phyloP scores from a whole-genome alignment of 371 early-diverging fungal species.

The Syncephalastrum racemosum region DNA sequence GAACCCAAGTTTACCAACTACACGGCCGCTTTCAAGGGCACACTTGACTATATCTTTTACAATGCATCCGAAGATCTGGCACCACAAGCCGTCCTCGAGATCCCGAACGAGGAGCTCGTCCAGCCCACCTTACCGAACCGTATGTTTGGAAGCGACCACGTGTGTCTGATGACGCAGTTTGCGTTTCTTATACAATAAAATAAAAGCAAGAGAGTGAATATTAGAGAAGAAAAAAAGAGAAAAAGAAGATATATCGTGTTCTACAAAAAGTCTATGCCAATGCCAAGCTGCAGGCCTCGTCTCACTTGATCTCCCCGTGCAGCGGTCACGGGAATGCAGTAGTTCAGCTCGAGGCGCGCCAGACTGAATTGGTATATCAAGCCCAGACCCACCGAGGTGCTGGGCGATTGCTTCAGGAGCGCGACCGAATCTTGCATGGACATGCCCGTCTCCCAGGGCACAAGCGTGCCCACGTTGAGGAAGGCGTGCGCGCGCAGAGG shows the following conservation, averaged over 20 bases:
- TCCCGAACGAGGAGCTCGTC: constrained; percentile 42
- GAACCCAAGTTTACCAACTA: constrained; percentile 60
- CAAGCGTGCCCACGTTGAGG: constrained; percentile 82
- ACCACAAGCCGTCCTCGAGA: constrained; percentile 25
- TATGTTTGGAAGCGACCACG: constrained; percentile 61
- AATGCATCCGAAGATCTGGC: constrained; percentile 17
- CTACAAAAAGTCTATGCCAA: constrained; percentile 86
- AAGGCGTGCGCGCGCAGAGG: constrained; percentile 83
- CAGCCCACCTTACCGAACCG: constrained; percentile 54
- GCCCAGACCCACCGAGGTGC: constrained; percentile 74
- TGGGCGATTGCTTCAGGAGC: constrained; percentile 56
- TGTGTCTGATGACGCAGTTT: constrained; percentile 45
- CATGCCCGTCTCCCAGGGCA: constrained; percentile 44
- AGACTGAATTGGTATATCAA: constrained; percentile 85
- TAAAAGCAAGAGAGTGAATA: no score
- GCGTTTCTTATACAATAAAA: constrained; percentile 2
- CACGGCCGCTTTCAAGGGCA: constrained; percentile 50
- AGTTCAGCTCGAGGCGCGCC: constrained; percentile 88
- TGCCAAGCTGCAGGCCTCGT: constrained; percentile 83
- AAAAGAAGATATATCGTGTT: not conserved
- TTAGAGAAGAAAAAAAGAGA: no score
- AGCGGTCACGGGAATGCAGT: constrained; percentile 80
- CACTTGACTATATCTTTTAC: constrained; percentile 55
- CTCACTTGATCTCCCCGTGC: constrained; percentile 72
- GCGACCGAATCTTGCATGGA: constrained; percentile 27